Conservation (phyloP, 2,329 filamentous ascomycete genomes). For the Escovopsis weberi region DNA sequence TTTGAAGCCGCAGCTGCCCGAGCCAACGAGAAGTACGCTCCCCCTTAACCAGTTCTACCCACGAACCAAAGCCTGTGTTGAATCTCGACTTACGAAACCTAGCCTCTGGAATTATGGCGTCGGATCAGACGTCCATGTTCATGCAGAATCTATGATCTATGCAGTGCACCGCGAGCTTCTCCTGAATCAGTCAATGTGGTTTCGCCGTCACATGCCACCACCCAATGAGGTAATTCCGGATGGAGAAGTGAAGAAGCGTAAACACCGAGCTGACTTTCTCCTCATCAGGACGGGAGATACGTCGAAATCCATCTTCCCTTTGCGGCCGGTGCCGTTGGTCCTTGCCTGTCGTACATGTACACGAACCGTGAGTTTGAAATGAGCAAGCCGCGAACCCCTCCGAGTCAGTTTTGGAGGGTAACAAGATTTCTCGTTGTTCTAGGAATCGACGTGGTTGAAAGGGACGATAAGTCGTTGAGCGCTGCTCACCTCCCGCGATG, state of each 20-base stretch:
- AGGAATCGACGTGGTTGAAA: conserved; percentile 18
- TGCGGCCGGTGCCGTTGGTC: conserved; percentile 13
- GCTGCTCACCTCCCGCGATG: conserved; percentile 18
- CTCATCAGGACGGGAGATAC: conserved; percentile 14
- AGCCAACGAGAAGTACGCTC: conserved; percentile 13
- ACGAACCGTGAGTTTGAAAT: conserved; percentile 15
- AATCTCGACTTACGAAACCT: not conserved
- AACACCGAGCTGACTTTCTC: not conserved
- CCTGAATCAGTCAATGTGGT: conserved; percentile 18
- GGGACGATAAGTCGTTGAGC: conserved; percentile 10
- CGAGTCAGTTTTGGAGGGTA: not conserved
- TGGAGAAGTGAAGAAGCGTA: not conserved
- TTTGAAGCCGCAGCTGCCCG: conserved; percentile 14
- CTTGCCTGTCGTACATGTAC: conserved; percentile 22
- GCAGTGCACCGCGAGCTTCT: conserved; percentile 22
- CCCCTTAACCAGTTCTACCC: not conserved
- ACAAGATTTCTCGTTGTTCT: not conserved
- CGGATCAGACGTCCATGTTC: conserved; percentile 19
- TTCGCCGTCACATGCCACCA: conserved; percentile 18
- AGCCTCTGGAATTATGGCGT: conserved; percentile 19
- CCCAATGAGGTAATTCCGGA: conserved; percentile 12
- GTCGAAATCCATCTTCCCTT: conserved; percentile 13
- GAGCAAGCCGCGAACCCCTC: no score
- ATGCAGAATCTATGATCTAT: conserved; percentile 11
- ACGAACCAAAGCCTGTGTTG: no score